phyloP scores from a whole-genome alignment of 441 rosid genomes.

The Breynia disticha region DNA sequence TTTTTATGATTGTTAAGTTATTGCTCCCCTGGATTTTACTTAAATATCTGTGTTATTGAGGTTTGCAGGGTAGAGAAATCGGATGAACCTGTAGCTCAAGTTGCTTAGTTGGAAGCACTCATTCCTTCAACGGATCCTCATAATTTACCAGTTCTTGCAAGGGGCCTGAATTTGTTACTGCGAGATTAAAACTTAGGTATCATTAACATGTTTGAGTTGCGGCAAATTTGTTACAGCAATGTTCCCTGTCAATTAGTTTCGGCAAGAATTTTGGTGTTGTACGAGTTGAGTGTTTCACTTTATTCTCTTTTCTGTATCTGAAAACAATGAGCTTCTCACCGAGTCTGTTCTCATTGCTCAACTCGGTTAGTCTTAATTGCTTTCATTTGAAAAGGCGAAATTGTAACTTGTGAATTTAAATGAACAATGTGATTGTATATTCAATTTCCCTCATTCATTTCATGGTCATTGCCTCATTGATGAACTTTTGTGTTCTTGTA shows the following conservation, averaged over 20 bases:
- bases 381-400: too few species aligned
- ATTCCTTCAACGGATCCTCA: background rate
- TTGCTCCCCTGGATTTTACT: background rate
- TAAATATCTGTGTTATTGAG: background rate
- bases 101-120: slow-evolving; percentile 28
- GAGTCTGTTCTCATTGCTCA: too few species aligned
- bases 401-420: too few species aligned
- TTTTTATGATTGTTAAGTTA: too few species aligned
- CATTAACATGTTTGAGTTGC: background rate
- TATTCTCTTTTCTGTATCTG: too few species aligned
- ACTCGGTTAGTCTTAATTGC: too few species aligned
- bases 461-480: too few species aligned
- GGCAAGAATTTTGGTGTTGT: background rate
- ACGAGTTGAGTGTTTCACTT: background rate
- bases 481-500: too few species aligned
- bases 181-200: background rate
- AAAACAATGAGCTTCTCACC: too few species aligned
- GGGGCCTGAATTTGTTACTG: background rate
- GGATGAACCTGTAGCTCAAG: slow-evolving; percentile 64
- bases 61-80: slow-evolving; percentile 50
- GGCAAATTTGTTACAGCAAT: background rate
- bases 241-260: background rate
- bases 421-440: too few species aligned
- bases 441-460: too few species aligned
- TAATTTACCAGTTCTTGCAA: too few species aligned